Conservation (phyloP, 2,329 filamentous ascomycete species). For the Trichoderma oligosporum region DNA sequence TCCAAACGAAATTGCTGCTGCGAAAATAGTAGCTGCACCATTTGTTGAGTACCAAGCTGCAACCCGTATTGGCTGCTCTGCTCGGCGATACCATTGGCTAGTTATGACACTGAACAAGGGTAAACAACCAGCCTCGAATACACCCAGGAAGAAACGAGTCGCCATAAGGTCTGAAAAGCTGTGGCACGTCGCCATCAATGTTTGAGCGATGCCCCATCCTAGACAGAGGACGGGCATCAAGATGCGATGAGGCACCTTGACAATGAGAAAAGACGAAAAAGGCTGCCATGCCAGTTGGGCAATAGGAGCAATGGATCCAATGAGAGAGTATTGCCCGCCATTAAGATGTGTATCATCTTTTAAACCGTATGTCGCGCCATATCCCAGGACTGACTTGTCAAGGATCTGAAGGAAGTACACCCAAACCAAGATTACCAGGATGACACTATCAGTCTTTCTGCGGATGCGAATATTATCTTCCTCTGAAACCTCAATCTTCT, state of each 20-base stretch:
- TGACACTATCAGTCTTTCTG: conserved; percentile 57
- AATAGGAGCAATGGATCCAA: conserved; percentile 56
- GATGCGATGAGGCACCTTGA: conserved; percentile 57
- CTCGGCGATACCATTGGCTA: conserved; percentile 45
- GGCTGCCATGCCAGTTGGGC: conserved; percentile 60
- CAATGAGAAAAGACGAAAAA: conserved; percentile 56
- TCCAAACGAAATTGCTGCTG: conserved; percentile 53
- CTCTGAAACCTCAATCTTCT: conserved; percentile 20
- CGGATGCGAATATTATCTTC: conserved; percentile 44
- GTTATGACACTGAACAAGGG: conserved; percentile 47
- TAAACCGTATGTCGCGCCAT: conserved; percentile 54
- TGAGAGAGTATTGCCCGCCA: conserved; percentile 53
- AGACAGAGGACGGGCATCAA: conserved; percentile 51
- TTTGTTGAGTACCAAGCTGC: conserved; percentile 66
- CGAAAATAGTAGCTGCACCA: conserved; percentile 54
- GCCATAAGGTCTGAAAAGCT: conserved; percentile 47
- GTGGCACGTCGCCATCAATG: conserved; percentile 45
- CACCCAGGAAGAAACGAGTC: conserved; percentile 46
- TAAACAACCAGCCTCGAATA: conserved; percentile 51
- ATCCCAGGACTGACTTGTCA: conserved; percentile 57
- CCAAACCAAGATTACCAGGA: conserved; percentile 54
- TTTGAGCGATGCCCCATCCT: conserved; percentile 43
- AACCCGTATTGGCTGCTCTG: conserved; percentile 59
- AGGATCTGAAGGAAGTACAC: conserved; percentile 58
- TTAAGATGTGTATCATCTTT: conserved; percentile 46